A percentile compares a stretch with the other conserved stretches of the same genome.
These are phyloP conservation scores for Aspergillus piperis DNA, from an alignment of 2,329 filamentous ascomycete species.

Conservation along the genomic window DNA sequence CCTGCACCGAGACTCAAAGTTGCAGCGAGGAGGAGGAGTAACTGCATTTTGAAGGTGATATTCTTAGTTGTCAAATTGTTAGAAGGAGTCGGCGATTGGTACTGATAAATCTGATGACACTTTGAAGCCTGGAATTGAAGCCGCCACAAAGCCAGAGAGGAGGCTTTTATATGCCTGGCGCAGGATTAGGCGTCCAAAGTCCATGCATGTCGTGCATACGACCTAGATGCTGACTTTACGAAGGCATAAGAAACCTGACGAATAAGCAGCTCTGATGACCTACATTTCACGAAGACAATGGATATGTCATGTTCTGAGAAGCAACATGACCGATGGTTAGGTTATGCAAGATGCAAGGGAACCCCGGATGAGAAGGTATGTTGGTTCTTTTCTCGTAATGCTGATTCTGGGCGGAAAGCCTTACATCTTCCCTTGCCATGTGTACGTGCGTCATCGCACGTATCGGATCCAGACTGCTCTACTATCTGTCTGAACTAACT, in stretches of 20 bases:
- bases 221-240: neutral
- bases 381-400: neutral
- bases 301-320: neutral
- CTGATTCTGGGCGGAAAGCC: neutral
- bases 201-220: neutral
- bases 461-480: neutral
- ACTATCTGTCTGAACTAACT: neutral
- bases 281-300: neutral
- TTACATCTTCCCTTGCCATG: neutral
- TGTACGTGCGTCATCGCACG: neutral
- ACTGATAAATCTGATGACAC: neutral
- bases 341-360: conserved; percentile 5
- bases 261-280: neutral
- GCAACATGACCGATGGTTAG: neutral
- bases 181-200: neutral
- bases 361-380: neutral
- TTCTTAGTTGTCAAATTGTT: neutral
- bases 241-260: neutral
- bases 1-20: neutral
- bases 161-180: neutral
- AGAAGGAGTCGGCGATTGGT: neutral
- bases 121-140: neutral
- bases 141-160: neutral
- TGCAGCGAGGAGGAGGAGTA: neutral
- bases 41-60: neutral